These are phyloP conservation scores for Hypholoma sublateritium DNA, from an alignment of 768 basidiomycete genomes.

Conservation along the genomic window DNA sequence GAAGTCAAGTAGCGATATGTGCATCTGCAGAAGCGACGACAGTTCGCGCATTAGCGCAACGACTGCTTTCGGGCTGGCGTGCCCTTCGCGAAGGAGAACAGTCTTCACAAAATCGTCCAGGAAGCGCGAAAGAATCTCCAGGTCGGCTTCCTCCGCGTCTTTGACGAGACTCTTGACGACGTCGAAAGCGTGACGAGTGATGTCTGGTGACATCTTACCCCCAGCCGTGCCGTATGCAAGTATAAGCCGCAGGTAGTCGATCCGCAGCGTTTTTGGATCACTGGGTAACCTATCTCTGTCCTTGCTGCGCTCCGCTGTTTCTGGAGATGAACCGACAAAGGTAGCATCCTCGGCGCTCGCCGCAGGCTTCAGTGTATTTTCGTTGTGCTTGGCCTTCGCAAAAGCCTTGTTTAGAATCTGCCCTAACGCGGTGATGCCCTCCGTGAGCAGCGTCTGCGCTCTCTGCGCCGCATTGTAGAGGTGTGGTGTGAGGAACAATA, in stretches of 20 bases:
- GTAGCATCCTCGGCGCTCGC: constrained; percentile 27
- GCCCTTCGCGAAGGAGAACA: constrained; percentile 46
- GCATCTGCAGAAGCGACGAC: constrained; percentile 52
- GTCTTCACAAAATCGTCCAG: constrained; percentile 50
- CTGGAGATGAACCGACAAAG: constrained; percentile 21
- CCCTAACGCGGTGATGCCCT: constrained; percentile 71
- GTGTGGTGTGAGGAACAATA: constrained; percentile 55
- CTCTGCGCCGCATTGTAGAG: constrained; percentile 56
- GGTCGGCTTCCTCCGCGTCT: constrained; percentile 40
- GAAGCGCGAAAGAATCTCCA: constrained; percentile 46
- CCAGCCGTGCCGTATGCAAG: constrained; percentile 49
- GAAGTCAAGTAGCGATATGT: constrained; percentile 53
- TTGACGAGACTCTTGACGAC: constrained; percentile 55
- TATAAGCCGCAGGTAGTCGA: constrained; percentile 63
- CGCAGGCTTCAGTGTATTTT: constrained; percentile 27
- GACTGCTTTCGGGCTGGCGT: constrained; percentile 47
- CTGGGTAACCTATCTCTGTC: constrained; percentile 50
- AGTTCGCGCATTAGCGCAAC: constrained; percentile 54
- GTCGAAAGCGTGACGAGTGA: constrained; percentile 50
- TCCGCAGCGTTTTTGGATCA: constrained; percentile 56
- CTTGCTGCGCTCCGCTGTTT: constrained; percentile 33
- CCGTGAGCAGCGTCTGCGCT: constrained; percentile 55
- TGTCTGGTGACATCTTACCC: constrained; percentile 41
- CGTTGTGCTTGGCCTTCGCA: constrained; percentile 43
- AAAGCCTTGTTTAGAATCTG: constrained; percentile 47